Evolutionary conservation across 2,329 filamentous ascomycete genomes (phyloP), one percentile per base, ranked within the genome.

Genomic region (Ramichloridium luteum): DNA sequence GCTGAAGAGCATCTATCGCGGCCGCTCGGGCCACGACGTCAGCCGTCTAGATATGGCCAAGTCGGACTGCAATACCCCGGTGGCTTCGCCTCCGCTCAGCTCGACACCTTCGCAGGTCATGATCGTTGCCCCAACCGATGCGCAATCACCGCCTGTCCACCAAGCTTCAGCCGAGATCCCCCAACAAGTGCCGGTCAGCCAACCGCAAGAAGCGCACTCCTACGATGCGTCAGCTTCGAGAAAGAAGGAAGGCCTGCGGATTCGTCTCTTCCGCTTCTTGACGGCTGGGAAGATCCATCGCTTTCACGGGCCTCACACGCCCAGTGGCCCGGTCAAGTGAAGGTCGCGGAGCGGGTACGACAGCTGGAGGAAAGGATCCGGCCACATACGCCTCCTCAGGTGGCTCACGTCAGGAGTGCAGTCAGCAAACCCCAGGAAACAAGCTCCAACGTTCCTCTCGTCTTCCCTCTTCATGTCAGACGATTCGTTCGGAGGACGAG

Each of bases 381-480:
- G 11, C 13, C 6, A 14, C 13, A 27, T n/a, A n/a, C n/a, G n/a
- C n/a, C n/a, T n/a, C n/a, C n/a, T n/a, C n/a, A n/a, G n/a, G n/a
- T n/a, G n/a, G n/a, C n/a, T n/a, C n/a, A n/a, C n/a, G n/a, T n/a
- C n/a, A n/a, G n/a, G n/a, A n/a, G n/a, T n/a, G n/a, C n/a, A n/a
- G n/a, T n/a, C n/a, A n/a, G n/a, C n/a, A n/a, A n/a, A n/a, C n/a
- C n/a, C n/a, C n/a, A n/a, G n/a, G n/a, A n/a, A n/a, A n/a, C n/a
- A n/a, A 31, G 13, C 6, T 12, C 10, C 15, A 30, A 30, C 16
- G 25, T 28, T n/a, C 45, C 47, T 8, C 23, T 47, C 6, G 41
- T 52, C 8, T 52, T 46, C 29, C 49, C 49, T 2, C 29, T 51
- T 17, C 49, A 48, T 27, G 35, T 49, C 13, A 41, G 39, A 15